Evolutionary conservation across 2,329 filamentous ascomycete genomes (phyloP), one percentile per base, ranked within the genome.

Genomic region (Aureobasidium sp.): DNA sequence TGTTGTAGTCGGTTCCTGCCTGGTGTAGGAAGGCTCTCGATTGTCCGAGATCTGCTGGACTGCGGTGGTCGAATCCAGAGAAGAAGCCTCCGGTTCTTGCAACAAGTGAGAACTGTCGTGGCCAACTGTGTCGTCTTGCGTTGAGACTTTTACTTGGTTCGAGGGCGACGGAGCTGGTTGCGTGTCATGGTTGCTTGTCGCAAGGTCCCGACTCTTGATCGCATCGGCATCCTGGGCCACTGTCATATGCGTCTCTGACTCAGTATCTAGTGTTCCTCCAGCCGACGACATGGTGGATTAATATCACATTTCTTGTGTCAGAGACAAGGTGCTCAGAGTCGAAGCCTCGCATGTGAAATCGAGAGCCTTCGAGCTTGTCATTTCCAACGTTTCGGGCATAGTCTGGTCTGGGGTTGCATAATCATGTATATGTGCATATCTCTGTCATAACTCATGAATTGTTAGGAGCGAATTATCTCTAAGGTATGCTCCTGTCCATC

Each of bases 11-110:
- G 69, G 65, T 59, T 71, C 69, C 63, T 70, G 63, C 64, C 68
- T 68, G 49, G 68, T 66, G 59, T 68, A 70, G 60, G 70, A 72
- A 29, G 71, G 68, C 50, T 72, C 70, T 59, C 68, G 69, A 33
- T 70, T 62, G 48, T 73, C 70, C 17, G 71, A 57, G 19, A 62
- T 39, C 11, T 49, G 31, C 27, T 64, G 50, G 15, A 29, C 24
- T 14, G n/a, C 48, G 24, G 22, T 27, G 6, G 57, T 35, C 9
- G 45, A 29, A 15, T 59, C 44, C 19, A 29, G 5, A 24, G 53
- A 27, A 57, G 39, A 14, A 8, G 27, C 5, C 12, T 57, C 39
- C 24, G n/a, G 22, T 7, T 22, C 11, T 4, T 33, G 40, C 27
- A 57, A 44, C 40, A 45, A 45, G 29, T 57, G 53, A 11, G 53